These are phyloP conservation scores for Globisporangium sylvaticum DNA, from an alignment of 352 stramenopile genomes.

Conservation along the genomic window DNA sequence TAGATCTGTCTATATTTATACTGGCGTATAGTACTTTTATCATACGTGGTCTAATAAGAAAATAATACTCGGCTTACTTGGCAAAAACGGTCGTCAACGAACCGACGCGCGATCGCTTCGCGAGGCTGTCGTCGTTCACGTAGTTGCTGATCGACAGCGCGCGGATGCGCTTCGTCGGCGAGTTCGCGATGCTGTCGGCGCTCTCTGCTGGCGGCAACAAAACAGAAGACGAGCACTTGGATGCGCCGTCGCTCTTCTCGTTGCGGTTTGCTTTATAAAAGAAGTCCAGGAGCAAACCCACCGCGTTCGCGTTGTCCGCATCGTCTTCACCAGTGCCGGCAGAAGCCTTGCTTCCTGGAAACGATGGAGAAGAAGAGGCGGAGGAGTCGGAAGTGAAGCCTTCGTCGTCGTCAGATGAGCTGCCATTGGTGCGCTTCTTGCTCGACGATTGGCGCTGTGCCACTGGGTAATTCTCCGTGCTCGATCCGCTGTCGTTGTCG, in stretches of 20 bases:
- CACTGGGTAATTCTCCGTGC: background rate
- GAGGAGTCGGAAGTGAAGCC: slow-evolving; percentile 36
- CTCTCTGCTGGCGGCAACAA: background rate
- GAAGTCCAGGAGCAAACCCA: slow-evolving; percentile 71
- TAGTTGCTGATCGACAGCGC: slow-evolving; percentile 64
- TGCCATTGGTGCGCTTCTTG: slow-evolving; percentile 23
- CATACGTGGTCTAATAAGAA: slow-evolving; percentile 9
- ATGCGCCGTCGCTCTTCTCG: slow-evolving; percentile 23
- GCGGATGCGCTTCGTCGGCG: slow-evolving; percentile 73
- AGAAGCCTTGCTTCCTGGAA: background rate
- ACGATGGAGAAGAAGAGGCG: slow-evolving; percentile 7
- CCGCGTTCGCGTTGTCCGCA: slow-evolving; percentile 58
- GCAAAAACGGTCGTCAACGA: slow-evolving; percentile 39
- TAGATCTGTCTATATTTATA: slow-evolving; percentile 1
- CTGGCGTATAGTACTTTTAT: slow-evolving; percentile 1
- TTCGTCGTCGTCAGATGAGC: slow-evolving; percentile 21
- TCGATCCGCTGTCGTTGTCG: slow-evolving; percentile 35
- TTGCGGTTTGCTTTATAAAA: slow-evolving; percentile 81
- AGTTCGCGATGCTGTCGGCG: slow-evolving; percentile 31
- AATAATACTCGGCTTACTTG: slow-evolving; percentile 12
- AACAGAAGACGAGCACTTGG: slow-evolving; percentile 14
- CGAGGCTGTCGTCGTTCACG: slow-evolving; percentile 35
- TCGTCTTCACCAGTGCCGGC: slow-evolving; percentile 21
- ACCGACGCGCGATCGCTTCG: slow-evolving; percentile 63
- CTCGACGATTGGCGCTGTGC: slow-evolving; percentile 1